These are phyloP conservation scores for Colletotrichum aenigma DNA, from an alignment of 2,329 filamentous ascomycete species.

Conservation along the genomic window DNA sequence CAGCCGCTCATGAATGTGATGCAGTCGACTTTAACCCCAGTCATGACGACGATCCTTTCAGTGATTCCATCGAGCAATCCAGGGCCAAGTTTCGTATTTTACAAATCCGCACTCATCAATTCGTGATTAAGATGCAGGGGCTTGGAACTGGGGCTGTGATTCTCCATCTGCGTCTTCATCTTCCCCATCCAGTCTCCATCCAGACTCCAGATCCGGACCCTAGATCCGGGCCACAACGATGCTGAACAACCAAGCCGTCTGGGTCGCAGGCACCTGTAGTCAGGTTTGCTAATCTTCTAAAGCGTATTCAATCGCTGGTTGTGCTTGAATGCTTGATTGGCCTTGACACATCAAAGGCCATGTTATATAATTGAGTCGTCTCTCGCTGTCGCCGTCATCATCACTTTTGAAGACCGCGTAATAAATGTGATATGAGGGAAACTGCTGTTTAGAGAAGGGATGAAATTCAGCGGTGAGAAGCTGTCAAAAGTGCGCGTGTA, in stretches of 20 bases:
- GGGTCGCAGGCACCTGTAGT: not conserved
- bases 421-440: accelerated
- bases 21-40: not conserved
- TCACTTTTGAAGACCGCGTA: not conserved
- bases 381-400: not conserved
- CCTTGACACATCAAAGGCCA: not conserved
- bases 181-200: not conserved
- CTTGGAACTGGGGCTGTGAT: not conserved
- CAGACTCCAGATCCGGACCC: not conserved
- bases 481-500: not conserved
- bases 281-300: not conserved
- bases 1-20: not conserved
- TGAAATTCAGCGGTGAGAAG: not conserved
- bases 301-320: not conserved
- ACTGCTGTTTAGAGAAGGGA: not conserved
- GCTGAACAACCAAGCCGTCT: not conserved
- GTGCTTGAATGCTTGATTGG: not conserved
- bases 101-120: not conserved
- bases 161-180: not conserved
- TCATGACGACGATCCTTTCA: not conserved
- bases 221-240: not conserved
- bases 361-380: not conserved
- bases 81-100: not conserved
- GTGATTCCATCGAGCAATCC: not conserved
- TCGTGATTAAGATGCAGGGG: not conserved